phyloP scores from a whole-genome alignment of 1,284 basidiomycete species.

The Cryptococcus sp. region DNA sequence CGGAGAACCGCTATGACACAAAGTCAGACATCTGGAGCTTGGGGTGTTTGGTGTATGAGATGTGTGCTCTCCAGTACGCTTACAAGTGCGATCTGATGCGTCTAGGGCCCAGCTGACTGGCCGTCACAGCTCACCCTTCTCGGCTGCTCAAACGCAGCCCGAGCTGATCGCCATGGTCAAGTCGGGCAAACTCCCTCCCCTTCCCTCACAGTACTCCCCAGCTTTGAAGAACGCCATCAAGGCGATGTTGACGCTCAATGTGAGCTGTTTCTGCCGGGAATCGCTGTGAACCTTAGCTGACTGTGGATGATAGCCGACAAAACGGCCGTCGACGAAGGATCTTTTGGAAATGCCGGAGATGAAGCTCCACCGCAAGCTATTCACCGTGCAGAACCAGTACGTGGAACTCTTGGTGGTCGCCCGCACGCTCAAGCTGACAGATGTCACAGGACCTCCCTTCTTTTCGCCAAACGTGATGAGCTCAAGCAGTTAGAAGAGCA shows the following conservation, averaged over 20 bases:
- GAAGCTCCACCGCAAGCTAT: conserved; percentile 46
- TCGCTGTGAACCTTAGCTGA: not conserved
- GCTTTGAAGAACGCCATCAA: conserved; percentile 39
- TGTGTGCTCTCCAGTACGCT: conserved; percentile 75
- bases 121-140: conserved; percentile 43
- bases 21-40: conserved; percentile 98
- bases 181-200: conserved; percentile 41
- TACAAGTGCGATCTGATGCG: not conserved
- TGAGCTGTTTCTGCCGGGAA: conserved; percentile 16
- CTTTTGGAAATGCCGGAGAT: conserved; percentile 49
- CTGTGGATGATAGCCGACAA: conserved; percentile 29
- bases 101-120: not conserved
- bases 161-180: conserved; percentile 48
- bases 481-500: conserved; percentile 55
- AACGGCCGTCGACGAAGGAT: conserved; percentile 46
- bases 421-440: conserved; percentile 45
- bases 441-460: conserved; percentile 26
- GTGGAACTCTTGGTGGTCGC: conserved; percentile 29
- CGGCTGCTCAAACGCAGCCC: conserved; percentile 45
- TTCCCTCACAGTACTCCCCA: conserved; percentile 40
- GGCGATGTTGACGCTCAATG: conserved; percentile 47
- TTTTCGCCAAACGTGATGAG: conserved; percentile 51
- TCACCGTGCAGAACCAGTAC: conserved; percentile 49
- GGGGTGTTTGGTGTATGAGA: conserved; percentile 91
- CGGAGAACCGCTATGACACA: conserved; percentile 92